phyloP scores from a whole-genome alignment of 352 stramenopile species.

The Ophiocytium majus region DNA sequence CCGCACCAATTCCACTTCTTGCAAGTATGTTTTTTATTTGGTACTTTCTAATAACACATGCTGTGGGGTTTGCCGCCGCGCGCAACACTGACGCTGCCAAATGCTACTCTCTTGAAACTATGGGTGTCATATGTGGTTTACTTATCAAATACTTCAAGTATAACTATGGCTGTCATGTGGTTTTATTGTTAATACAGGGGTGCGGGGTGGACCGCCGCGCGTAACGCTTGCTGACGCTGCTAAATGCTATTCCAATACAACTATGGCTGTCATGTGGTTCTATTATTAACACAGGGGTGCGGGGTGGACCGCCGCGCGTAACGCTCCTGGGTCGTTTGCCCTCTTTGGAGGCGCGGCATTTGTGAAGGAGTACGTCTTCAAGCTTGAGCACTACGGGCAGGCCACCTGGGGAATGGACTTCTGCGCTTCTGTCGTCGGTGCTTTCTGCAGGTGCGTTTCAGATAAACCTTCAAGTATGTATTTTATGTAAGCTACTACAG shows the following conservation, averaged over 20 bases:
- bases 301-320: constrained; percentile 83
- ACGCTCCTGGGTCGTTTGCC: constrained; percentile 88
- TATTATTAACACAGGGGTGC: no score
- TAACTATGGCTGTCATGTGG: no score
- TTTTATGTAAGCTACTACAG: not conserved
- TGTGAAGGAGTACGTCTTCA: constrained; percentile 80
- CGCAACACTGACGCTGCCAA: no score
- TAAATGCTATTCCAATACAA: no score
- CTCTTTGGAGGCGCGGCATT: constrained; percentile 85
- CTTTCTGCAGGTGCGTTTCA: constrained; percentile 33
- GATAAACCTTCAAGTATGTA: not conserved
- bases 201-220: constrained; percentile 78
- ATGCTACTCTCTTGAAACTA: no score
- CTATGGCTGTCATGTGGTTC: no score
- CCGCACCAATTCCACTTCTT: no score
- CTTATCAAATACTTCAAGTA: no score
- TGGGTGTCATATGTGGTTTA: no score
- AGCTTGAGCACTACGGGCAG: constrained; percentile 79
- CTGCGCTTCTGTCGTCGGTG: constrained; percentile 42
- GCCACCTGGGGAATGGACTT: constrained; percentile 72
- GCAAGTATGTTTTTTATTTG: no score
- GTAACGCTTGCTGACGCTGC: constrained; percentile 87
- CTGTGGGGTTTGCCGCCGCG: constrained; percentile 77
- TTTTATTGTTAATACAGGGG: no score
- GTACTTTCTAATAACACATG: no score